These are phyloP conservation scores for Leptographium procerum DNA, from an alignment of 2,329 filamentous ascomycete species.

Conservation along the genomic window DNA sequence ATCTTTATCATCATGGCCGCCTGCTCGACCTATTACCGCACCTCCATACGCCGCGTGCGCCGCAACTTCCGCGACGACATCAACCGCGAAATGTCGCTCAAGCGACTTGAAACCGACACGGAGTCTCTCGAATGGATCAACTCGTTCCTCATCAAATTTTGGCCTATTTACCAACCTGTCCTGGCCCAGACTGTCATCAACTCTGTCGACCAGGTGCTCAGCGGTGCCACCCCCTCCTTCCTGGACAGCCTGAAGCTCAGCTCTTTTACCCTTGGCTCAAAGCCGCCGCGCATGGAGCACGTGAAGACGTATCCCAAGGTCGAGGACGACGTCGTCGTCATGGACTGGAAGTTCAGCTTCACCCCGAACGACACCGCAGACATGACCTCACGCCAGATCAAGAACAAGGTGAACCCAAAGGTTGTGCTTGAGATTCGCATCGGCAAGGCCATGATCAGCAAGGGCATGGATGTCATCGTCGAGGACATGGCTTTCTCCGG, in stretches of 20 bases:
- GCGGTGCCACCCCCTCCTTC: slow-evolving; percentile 81
- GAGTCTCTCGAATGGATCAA: slow-evolving; percentile 99
- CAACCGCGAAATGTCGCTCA: slow-evolving; percentile 70
- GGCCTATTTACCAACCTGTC: slow-evolving; percentile 96
- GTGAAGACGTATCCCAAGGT: slow-evolving; percentile 97
- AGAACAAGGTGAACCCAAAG: slow-evolving; percentile 95
- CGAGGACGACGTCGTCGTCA: slow-evolving; percentile 88
- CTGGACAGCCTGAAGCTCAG: slow-evolving; percentile 89
- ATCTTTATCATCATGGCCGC: slow-evolving; percentile 84
- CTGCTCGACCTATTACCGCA: slow-evolving; percentile 93
- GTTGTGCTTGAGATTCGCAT: slow-evolving; percentile 88
- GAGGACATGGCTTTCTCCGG: slow-evolving; percentile 96
- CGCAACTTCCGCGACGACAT: slow-evolving; percentile 95
- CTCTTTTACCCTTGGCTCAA: slow-evolving; percentile 86
- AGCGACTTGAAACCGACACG: slow-evolving; percentile 75
- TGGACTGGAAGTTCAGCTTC: slow-evolving; percentile 99
- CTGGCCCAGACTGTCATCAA: slow-evolving; percentile 85
- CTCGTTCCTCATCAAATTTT: slow-evolving; percentile 96
- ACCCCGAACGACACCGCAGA: slow-evolving; percentile 90
- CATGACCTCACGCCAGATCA: slow-evolving; percentile 79
- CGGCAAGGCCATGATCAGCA: slow-evolving; percentile 93
- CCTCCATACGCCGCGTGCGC: slow-evolving; percentile 82
- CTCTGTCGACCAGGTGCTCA: slow-evolving; percentile 91
- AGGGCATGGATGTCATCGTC: slow-evolving; percentile 93
- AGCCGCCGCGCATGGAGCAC: slow-evolving; percentile 91